phyloP scores from a whole-genome alignment of 345 rosid genomes.

The Sisymbrium irio region DNA sequence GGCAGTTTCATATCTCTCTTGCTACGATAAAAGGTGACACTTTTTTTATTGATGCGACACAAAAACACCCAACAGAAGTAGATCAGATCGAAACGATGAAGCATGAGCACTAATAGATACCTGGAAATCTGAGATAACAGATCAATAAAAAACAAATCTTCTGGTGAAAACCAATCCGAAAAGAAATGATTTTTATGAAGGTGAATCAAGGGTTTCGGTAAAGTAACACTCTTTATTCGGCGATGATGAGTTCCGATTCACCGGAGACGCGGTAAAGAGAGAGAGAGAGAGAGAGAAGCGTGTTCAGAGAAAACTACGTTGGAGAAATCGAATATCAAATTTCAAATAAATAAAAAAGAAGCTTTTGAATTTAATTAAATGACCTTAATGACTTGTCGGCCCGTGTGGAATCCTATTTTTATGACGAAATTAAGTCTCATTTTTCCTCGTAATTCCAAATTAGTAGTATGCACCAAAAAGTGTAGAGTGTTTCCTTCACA shows the following conservation, averaged over 20 bases:
- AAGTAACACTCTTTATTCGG: not conserved
- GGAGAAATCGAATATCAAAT: conserved; percentile 13
- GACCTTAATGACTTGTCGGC: not conserved
- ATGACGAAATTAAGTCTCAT: not conserved
- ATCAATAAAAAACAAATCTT: conserved; percentile 6
- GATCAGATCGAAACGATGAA: conserved; percentile 16
- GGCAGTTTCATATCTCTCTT: not conserved
- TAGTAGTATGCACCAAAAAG: not conserved
- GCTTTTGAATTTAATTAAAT: not conserved
- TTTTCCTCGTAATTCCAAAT: not conserved
- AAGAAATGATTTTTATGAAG: not conserved
- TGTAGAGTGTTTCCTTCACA: not conserved
- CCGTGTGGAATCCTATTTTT: not conserved
- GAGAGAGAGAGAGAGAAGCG: not conserved
- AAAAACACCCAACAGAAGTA: not conserved
- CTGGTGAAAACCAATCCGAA: not conserved
- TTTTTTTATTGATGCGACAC: not conserved
- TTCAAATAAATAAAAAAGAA: not conserved
- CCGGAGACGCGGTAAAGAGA: conserved; percentile 26
- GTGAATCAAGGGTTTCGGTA: not conserved
- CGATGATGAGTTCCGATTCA: not conserved
- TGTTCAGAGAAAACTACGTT: conserved; percentile 11
- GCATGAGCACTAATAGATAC: not conserved
- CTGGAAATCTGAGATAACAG: conserved; percentile 22
- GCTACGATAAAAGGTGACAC: conserved; percentile 1